Conservation (phyloP, 768 basidiomycete genomes). For the Xerocomellus dryophilus region DNA sequence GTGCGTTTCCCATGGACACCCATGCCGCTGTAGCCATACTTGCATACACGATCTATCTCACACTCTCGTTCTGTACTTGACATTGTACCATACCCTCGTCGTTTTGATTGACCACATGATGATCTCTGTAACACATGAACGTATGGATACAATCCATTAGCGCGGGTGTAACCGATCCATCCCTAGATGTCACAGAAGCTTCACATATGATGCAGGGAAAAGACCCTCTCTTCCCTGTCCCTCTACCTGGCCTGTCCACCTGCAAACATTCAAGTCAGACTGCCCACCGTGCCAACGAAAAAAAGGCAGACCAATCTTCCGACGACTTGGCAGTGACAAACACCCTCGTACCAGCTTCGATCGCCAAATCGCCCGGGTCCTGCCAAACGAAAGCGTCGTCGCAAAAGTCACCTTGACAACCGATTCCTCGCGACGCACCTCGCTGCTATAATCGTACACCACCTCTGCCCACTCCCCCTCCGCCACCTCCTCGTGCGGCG, state of each 20-base stretch:
- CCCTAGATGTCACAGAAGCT: constrained; percentile 40
- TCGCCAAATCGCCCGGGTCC: constrained; percentile 67
- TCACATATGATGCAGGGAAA: constrained; percentile 70
- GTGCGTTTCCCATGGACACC: constrained; percentile 26
- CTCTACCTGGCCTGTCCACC: constrained; percentile 67
- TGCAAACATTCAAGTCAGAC: constrained; percentile 26
- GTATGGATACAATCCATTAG: constrained; percentile 1
- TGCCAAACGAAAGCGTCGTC: constrained; percentile 22
- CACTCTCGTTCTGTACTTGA: constrained; percentile 34
- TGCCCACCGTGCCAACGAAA: background rate
- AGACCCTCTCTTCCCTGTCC: constrained; percentile 57
- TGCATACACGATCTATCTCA: constrained; percentile 21
- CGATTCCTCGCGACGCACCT: constrained; percentile 36
- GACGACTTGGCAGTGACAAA: constrained; percentile 63
- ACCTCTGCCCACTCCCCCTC: constrained; percentile 76
- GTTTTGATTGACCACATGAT: constrained; percentile 23
- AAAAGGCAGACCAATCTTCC: constrained; percentile 63
- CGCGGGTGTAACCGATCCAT: background rate
- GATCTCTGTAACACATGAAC: constrained; percentile 9
- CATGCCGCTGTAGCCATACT: constrained; percentile 26
- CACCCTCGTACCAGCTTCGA: constrained; percentile 58
- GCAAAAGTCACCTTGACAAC: background rate
- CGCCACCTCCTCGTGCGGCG: constrained; percentile 29
- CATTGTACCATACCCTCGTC: constrained; percentile 27
- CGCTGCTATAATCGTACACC: constrained; percentile 69